Conservation (phyloP, 2,329 filamentous ascomycete species). For the Pseudocercospora musae region DNA sequence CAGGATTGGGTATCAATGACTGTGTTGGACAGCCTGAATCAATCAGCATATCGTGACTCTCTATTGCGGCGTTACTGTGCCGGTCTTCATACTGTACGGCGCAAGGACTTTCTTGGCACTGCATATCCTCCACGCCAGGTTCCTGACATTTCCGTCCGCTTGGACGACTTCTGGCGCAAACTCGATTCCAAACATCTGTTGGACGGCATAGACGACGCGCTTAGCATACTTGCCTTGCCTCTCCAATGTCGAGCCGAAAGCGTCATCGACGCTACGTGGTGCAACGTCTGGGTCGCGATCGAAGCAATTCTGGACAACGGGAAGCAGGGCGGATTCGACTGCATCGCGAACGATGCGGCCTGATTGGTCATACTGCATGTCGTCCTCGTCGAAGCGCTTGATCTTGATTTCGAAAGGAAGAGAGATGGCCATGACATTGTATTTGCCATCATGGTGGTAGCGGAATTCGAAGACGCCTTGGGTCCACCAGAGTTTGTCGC, state of each 20-base stretch:
- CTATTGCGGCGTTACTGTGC: constrained; percentile 31
- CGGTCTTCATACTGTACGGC: constrained; percentile 50
- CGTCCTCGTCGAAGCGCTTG: constrained; percentile 72
- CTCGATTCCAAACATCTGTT: constrained; percentile 95
- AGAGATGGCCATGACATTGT: constrained; percentile 92
- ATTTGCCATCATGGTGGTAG: constrained; percentile 89
- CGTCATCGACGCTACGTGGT: constrained; percentile 72
- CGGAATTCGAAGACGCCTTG: constrained; percentile 95
- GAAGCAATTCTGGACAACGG: constrained; percentile 85
- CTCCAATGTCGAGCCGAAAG: constrained; percentile 81
- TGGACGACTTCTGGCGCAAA: constrained; percentile 89
- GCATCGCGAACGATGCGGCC: constrained; percentile 63
- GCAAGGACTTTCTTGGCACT: constrained; percentile 89
- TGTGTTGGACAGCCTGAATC: constrained; percentile 7
- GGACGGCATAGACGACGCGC: constrained; percentile 88
- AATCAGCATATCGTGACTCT: neutral
- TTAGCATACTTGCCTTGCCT: constrained; percentile 84
- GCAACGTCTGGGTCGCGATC: constrained; percentile 90
- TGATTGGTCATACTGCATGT: constrained; percentile 46
- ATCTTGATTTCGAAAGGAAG: constrained; percentile 90
- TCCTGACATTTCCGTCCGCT: constrained; percentile 84
- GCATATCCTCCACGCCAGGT: constrained; percentile 89
- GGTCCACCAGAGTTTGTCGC: constrained; percentile 97
- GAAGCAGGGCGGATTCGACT: constrained; percentile 74
- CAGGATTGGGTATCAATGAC: neutral